A percentile compares a stretch with the other conserved stretches of the same genome.
Evolutionary conservation across 208 protist genomes (phyloP).

Genomic region (Leishmania mexicana): DNA sequence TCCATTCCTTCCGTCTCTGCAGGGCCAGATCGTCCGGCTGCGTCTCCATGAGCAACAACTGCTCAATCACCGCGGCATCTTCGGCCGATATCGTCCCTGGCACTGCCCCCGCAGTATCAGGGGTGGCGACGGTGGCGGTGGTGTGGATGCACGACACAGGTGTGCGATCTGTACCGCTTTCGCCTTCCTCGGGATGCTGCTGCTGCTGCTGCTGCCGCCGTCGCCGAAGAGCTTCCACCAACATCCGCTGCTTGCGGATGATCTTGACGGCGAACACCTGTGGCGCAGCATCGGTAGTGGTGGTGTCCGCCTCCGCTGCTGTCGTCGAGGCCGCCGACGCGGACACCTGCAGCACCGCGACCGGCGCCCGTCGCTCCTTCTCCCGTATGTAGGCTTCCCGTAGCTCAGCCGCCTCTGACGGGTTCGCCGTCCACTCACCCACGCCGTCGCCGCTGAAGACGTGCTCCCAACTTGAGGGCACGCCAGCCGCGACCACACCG

Average conservation of each 20-base stretch:
- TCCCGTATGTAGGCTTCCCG: constrained; percentile 18
- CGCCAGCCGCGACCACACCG: not conserved
- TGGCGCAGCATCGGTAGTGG: not conserved
- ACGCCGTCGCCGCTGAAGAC: constrained; percentile 14
- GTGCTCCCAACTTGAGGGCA: not conserved
- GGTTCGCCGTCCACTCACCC: constrained; percentile 2
- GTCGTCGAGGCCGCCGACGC: constrained; percentile 3
- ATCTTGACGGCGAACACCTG: constrained; percentile 52
- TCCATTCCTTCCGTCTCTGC: constrained; percentile 28
- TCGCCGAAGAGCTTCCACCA: constrained; percentile 29
- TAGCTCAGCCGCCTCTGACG: constrained; percentile 16
- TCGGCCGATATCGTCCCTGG: not conserved
- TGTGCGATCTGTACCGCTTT: not conserved
- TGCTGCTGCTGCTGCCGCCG: constrained; percentile 11
- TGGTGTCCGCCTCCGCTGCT: not conserved
- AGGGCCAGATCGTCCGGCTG: constrained; percentile 39
- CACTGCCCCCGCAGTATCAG: not conserved
- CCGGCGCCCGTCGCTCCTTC: constrained; percentile 11
- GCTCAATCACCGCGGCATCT: constrained; percentile 31
- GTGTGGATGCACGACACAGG: not conserved
- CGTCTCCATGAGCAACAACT: constrained; percentile 48
- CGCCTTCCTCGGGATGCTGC: constrained; percentile 2
- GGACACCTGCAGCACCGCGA: constrained; percentile 6
- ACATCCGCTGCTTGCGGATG: constrained; percentile 47
- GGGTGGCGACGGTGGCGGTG: not conserved